phyloP scores from a whole-genome alignment of 2,329 filamentous ascomycete species.

The Hirsutella rhossiliensis region DNA sequence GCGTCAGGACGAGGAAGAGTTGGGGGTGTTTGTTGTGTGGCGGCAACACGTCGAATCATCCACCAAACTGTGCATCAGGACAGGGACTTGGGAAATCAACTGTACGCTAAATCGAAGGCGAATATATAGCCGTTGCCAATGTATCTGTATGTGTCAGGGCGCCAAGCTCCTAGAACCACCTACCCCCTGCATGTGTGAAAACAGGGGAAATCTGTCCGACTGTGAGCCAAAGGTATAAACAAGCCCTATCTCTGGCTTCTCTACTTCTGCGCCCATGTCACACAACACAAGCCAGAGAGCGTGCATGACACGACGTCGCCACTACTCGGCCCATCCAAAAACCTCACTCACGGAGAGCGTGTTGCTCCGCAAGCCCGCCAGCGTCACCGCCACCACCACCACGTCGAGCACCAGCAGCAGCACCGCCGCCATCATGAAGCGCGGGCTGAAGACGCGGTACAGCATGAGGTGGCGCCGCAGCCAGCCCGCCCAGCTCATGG shows the following conservation, averaged over 20 bases:
- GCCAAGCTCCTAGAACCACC: neutral
- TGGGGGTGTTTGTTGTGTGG: too few species aligned
- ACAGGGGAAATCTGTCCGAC: neutral
- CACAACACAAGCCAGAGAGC: neutral
- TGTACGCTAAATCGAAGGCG: too few species aligned
- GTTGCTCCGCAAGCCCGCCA: slow-evolving; percentile 65
- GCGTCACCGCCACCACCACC: slow-evolving; percentile 55
- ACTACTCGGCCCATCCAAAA: slow-evolving; percentile 63
- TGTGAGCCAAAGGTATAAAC: neutral
- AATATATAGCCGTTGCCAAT: neutral
- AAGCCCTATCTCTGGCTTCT: neutral
- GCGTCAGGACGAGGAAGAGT: too few species aligned
- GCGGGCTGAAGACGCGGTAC: slow-evolving; percentile 82
- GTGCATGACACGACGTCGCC: neutral
- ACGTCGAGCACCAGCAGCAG: slow-evolving; percentile 68
- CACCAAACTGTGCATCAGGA: too few species aligned
- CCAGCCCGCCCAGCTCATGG: slow-evolving; percentile 82
- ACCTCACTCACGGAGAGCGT: slow-evolving; percentile 71
- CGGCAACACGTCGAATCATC: too few species aligned
- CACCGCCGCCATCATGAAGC: slow-evolving; percentile 73
- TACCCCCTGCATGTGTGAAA: neutral
- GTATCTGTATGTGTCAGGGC: neutral
- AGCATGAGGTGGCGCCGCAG: slow-evolving; percentile 90
- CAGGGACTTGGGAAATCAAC: too few species aligned
- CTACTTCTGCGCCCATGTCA: neutral